Base-by-base conservation (phyloP, 1,284 basidiomycete species). In the Mycocalia duriaeana region DNA sequence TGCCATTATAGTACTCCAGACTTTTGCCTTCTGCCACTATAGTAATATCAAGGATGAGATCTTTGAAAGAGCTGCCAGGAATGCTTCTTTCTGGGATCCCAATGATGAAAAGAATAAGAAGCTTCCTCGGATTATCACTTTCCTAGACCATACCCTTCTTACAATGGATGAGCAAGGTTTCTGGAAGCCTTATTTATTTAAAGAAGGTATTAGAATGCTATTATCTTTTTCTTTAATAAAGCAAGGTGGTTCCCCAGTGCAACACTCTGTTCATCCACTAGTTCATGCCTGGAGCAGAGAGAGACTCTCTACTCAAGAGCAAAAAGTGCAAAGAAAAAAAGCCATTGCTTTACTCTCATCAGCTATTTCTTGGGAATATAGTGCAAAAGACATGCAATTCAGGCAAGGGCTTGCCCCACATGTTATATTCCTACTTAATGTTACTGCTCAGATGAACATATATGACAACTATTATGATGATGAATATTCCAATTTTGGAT, bases 1-100 rank as follows among this genome's bases (percentile, higher is more conserved):
- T 44, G 52, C 54, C 16, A 46, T 56, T 31, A 16, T 16, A 2
- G 42, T 56, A 23, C 40, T 50, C n/a, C 18, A 42, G 7, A 45
- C 41, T 9, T 52, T 50, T 53, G 48, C 52, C 8, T 56, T 52
- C 39, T 40, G 50, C 3, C 48, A 56, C 20, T 44, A 52, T 43
- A 37, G 35, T 7, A 46, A 49, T 18, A 53, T 56, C 31, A 13
- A 20, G 8, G 38, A 38, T 37, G 46, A 50, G 3, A 50, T 56
- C 19, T 52, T 56, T 18, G 41, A 22, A 25, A 38, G 28, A 11
- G 49, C 51, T 43, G 49, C 46, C 18, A n/a, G n/a, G 26, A n/a
- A 8, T 8, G 26, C n/a, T 8, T 8, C 26, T 8, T 8, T 8
- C 8, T 8, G 8, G 8, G 26, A 31, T 31, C 8, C n/a, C n/a